phyloP scores from a whole-genome alignment of 768 basidiomycete species.

The Glaciozyma antarctica region DNA sequence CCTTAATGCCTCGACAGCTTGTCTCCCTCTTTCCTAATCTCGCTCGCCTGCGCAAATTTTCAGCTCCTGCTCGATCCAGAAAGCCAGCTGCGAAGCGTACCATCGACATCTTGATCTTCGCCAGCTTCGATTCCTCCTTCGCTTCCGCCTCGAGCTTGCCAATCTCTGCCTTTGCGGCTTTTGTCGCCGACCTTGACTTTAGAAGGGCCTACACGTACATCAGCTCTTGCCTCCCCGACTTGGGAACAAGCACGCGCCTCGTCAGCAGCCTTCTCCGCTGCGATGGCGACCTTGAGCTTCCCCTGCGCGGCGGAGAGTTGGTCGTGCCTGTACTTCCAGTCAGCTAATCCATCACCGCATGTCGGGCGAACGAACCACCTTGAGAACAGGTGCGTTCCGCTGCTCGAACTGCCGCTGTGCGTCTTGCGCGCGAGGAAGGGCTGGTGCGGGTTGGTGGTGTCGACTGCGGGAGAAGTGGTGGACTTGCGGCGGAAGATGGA shows the following conservation, averaged over 20 bases:
- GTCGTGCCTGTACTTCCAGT: neutral
- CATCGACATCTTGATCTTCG: neutral
- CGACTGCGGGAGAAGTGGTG: neutral
- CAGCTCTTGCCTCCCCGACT: neutral
- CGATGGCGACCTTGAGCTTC: constrained; percentile 4
- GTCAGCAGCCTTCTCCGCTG: constrained; percentile 10
- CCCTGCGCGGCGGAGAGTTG: neutral
- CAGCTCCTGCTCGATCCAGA: neutral
- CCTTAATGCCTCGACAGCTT: no score
- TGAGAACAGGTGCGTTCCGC: neutral
- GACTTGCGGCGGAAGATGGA: constrained; percentile 1
- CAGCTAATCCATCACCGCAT: neutral
- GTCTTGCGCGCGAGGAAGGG: neutral
- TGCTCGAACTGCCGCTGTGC: neutral
- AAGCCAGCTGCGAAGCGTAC: neutral
- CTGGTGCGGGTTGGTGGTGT: neutral
- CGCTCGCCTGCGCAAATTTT: no score
- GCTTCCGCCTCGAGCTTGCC: constrained; percentile 13
- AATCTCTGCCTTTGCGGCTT: constrained; percentile 11
- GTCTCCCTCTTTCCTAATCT: no score
- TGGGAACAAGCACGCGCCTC: neutral
- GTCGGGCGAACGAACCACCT: neutral
- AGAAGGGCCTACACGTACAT: neutral
- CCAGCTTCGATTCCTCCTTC: constrained; percentile 1
- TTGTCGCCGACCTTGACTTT: neutral